A percentile compares a stretch with the other conserved stretches of the same genome.
Evolutionary conservation across 148 eudicot genomes (phyloP).

Genomic region (Polygonum maritimum): DNA sequence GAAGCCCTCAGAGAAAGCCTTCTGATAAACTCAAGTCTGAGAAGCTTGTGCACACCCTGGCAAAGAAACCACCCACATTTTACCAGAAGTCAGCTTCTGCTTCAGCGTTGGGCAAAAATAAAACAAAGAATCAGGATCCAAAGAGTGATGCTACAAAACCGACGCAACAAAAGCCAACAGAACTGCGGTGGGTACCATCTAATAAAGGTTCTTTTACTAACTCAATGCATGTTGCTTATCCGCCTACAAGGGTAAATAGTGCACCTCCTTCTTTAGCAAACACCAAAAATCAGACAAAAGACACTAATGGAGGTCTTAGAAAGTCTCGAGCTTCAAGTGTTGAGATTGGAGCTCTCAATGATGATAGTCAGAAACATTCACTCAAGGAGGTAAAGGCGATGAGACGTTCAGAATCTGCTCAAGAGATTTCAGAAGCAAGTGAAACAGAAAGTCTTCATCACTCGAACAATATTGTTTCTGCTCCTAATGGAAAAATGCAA

Average conservation of each 20-base stretch:
- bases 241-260: conserved; percentile 58
- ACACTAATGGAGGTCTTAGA: conserved; percentile 27
- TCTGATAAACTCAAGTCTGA: conserved; percentile 45
- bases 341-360: conserved; percentile 18
- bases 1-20: conserved; percentile 32
- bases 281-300: conserved; percentile 32
- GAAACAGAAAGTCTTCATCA: conserved; percentile 4
- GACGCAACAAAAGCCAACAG: conserved; percentile 44
- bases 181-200: conserved; percentile 72
- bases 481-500: background rate
- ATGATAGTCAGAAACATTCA: conserved; percentile 9
- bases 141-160: conserved; percentile 28
- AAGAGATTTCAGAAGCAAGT: conserved; percentile 9
- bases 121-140: conserved; percentile 40
- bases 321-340: conserved; percentile 29
- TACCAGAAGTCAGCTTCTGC: conserved; percentile 50
- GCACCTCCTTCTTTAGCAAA: conserved; percentile 50
- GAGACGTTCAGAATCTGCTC: conserved; percentile 15
- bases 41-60: conserved; percentile 25
- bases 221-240: conserved; percentile 81
- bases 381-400: conserved; percentile 17
- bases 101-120: conserved; percentile 34
- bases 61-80: conserved; percentile 40
- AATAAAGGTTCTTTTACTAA: conserved; percentile 72
- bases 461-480: background rate